A percentile compares a stretch with the other conserved stretches of the same genome.
Evolutionary conservation across 2,329 filamentous ascomycete species (phyloP).

Genomic region (Fusarium haematococcum): DNA sequence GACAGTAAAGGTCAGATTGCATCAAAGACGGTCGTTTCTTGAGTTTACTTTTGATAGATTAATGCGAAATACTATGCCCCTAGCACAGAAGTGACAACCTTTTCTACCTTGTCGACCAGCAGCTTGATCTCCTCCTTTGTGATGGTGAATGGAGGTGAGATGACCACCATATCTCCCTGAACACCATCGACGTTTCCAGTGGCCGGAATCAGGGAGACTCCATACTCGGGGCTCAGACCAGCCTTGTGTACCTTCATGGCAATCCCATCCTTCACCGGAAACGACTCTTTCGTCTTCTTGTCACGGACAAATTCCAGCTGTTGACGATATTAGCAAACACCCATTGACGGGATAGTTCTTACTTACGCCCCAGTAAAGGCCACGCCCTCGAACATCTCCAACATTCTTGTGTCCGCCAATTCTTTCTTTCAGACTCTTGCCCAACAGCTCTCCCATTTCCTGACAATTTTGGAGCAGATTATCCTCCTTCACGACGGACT

Average conservation of each 20-base stretch:
- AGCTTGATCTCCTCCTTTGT: constrained; percentile 14
- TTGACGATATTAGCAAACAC: neutral
- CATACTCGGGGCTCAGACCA: neutral
- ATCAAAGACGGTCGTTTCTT: neutral
- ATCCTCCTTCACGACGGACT: constrained; percentile 38
- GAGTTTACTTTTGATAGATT: neutral
- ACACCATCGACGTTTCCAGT: constrained; percentile 21
- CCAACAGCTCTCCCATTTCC: neutral
- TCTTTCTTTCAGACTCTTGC: constrained; percentile 9
- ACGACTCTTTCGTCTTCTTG: constrained; percentile 14
- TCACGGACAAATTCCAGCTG: constrained; percentile 30
- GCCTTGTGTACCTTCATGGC: constrained; percentile 27
- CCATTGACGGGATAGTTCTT: accelerated
- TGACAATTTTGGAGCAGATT: constrained; percentile 24
- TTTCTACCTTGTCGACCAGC: constrained; percentile 15
- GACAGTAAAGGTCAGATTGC: neutral
- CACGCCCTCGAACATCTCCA: constrained; percentile 36
- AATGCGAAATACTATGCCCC: neutral
- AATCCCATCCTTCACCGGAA: neutral
- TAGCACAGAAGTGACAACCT: constrained; percentile 7
- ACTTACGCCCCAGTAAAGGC: constrained; percentile 39
- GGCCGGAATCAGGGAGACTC: constrained; percentile 18
- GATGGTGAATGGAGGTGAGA: constrained; percentile 28
- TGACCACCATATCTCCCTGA: constrained; percentile 24
- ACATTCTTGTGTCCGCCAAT: constrained; percentile 24